Evolutionary conservation across 2,329 filamentous ascomycete species (phyloP).

Genomic region (Dactylellina leptospora): DNA sequence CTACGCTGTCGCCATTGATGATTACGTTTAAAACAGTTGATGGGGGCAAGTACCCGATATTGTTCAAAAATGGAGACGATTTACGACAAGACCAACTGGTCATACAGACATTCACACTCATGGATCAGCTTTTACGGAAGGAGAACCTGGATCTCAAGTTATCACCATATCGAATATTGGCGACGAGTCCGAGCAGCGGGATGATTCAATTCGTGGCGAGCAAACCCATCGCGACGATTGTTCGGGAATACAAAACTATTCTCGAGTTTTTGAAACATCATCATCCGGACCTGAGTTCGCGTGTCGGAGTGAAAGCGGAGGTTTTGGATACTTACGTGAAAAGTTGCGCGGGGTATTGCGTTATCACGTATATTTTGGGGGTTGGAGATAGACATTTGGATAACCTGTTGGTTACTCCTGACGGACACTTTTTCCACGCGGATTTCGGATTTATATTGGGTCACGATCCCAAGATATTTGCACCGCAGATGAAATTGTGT

Average conservation of each 20-base stretch:
- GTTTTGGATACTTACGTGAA: constrained; percentile 94
- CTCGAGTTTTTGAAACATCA: constrained; percentile 86
- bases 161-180: constrained; percentile 94
- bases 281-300: constrained; percentile 83
- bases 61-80: constrained; percentile 98
- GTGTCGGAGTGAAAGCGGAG: constrained; percentile 87
- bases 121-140: constrained; percentile 94
- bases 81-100: constrained; percentile 96
- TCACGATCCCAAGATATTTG: constrained; percentile 95
- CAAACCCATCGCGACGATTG: constrained; percentile 81
- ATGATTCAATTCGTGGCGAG: constrained; percentile 94
- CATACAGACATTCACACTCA: constrained; percentile 95
- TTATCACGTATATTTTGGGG: constrained; percentile 96
- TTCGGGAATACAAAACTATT: constrained; percentile 79
- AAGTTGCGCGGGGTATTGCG: constrained; percentile 93
- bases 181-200: constrained; percentile 86
- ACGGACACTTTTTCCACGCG: constrained; percentile 96
- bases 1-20: constrained; percentile 87
- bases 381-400: constrained; percentile 96
- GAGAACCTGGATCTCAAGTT: constrained; percentile 96
- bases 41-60: constrained; percentile 83
- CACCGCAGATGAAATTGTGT: constrained; percentile 93
- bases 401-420: constrained; percentile 88
- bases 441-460: constrained; percentile 99
- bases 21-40: constrained; percentile 85